These are phyloP conservation scores for Trichoderma citrinoviride DNA, from an alignment of 2,329 filamentous ascomycete species.

Conservation along the genomic window DNA sequence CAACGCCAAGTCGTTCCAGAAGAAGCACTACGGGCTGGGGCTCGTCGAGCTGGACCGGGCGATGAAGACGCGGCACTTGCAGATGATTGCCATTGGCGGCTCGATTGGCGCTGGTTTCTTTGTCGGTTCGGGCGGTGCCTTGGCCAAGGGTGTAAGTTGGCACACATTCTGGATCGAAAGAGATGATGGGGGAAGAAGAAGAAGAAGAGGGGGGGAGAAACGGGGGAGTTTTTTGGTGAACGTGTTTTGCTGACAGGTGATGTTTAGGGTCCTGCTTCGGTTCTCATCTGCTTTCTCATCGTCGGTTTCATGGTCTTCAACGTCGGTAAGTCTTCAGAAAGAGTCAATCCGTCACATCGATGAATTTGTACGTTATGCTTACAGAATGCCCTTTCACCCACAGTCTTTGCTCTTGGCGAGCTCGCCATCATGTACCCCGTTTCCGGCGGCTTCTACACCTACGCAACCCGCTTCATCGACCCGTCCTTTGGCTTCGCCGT, in stretches of 20 bases:
- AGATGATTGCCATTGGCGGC: slow-evolving; percentile 62
- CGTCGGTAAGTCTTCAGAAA: slow-evolving; percentile 38
- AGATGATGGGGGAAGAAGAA: neutral
- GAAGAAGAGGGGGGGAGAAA: neutral
- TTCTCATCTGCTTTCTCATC: slow-evolving; percentile 52
- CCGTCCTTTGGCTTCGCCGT: slow-evolving; percentile 59
- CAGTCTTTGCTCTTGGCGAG: slow-evolving; percentile 59
- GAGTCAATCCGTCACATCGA: no score
- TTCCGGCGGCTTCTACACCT: slow-evolving; percentile 62
- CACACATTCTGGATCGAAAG: no score
- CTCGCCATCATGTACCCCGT: slow-evolving; percentile 61
- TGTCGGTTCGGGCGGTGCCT: slow-evolving; percentile 56
- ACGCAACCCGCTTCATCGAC: slow-evolving; percentile 60
- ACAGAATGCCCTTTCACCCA: no score
- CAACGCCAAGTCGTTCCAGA: slow-evolving; percentile 37
- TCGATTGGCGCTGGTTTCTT: slow-evolving; percentile 64
- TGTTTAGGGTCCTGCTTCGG: slow-evolving; percentile 38
- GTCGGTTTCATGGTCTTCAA: slow-evolving; percentile 62
- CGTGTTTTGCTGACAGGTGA: neutral
- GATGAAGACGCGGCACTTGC: slow-evolving; percentile 57
- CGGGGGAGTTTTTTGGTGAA: no score
- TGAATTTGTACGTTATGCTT: no score
- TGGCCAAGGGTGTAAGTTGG: slow-evolving; percentile 48
- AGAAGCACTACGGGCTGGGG: slow-evolving; percentile 32
- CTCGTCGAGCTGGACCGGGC: slow-evolving; percentile 42